Conservation (phyloP, 306 rosid species). For the Inga leiocalycina region DNA sequence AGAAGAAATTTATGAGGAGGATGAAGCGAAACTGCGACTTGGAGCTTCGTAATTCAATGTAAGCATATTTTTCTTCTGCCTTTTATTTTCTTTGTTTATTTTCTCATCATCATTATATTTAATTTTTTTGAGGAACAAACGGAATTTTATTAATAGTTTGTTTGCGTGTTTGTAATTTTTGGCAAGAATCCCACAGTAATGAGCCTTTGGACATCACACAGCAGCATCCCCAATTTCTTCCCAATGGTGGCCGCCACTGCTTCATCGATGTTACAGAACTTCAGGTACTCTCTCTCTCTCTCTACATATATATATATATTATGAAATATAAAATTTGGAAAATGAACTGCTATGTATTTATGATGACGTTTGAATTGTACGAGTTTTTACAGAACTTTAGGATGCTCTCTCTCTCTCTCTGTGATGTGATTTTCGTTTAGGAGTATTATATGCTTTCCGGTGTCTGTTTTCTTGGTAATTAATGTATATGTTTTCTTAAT, state of each 20-base stretch:
- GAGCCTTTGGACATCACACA: slow-evolving; percentile 22
- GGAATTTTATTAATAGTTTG: neutral
- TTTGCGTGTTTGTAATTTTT: neutral
- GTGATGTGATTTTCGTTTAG: neutral
- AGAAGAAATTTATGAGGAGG: neutral
- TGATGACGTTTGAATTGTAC: neutral
- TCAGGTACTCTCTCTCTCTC: slow-evolving; percentile 19
- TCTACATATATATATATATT: no score
- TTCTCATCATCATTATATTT: neutral
- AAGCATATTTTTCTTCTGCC: neutral
- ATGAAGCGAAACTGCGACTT: slow-evolving; percentile 39
- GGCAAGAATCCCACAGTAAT: slow-evolving; percentile 29
- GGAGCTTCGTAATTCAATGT: slow-evolving; percentile 34
- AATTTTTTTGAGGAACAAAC: neutral
- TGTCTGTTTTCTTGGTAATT: neutral
- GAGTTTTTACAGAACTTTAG: no score
- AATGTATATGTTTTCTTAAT: neutral
- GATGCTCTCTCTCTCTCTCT: neutral
- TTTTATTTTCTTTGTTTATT: neutral
- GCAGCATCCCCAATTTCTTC: slow-evolving; percentile 7
- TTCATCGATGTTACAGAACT: slow-evolving; percentile 30
- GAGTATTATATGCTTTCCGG: neutral
- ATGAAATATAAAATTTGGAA: neutral
- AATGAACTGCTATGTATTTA: neutral
- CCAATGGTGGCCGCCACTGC: neutral